Percentiles rank a stretch among this genome's conserved stretches.
phyloP scores from a whole-genome alignment of 768 basidiomycete genomes.

The Lentinula lateritia region DNA sequence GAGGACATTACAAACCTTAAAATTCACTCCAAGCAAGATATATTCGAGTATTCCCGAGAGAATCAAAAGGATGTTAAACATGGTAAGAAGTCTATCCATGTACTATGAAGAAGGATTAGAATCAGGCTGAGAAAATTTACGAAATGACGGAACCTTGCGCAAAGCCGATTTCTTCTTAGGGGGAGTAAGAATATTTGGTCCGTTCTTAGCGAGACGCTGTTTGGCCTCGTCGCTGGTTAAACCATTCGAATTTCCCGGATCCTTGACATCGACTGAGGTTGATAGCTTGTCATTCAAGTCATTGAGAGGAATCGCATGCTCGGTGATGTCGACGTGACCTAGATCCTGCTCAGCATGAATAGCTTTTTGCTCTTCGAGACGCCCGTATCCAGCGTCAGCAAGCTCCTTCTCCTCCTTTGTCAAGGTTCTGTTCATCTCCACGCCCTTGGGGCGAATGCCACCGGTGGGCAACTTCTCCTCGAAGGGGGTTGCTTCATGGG shows the following conservation, averaged over 20 bases:
- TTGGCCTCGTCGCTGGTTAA: constrained; percentile 49
- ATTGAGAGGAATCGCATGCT: constrained; percentile 43
- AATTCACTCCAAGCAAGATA: constrained; percentile 55
- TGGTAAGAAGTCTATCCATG: constrained; percentile 52
- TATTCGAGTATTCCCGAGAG: constrained; percentile 64
- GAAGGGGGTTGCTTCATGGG: constrained; percentile 26
- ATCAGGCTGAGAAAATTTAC: constrained; percentile 6
- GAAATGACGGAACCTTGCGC: constrained; percentile 41
- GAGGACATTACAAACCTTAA: constrained; percentile 33
- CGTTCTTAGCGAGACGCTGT: constrained; percentile 48
- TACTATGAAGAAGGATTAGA: constrained; percentile 35
- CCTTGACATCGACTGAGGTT: constrained; percentile 48
- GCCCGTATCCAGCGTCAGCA: constrained; percentile 64
- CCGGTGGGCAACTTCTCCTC: constrained; percentile 31
- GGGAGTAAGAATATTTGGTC: constrained; percentile 59
- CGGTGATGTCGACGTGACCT: constrained; percentile 50
- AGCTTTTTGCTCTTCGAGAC: constrained; percentile 42
- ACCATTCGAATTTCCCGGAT: constrained; percentile 45
- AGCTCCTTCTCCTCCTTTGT: constrained; percentile 66
- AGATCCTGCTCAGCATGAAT: constrained; percentile 24
- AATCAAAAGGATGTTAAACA: constrained; percentile 66
- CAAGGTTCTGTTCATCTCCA: constrained; percentile 56
- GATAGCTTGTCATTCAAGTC: constrained; percentile 34
- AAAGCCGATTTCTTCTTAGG: constrained; percentile 63
- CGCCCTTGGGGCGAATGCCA: constrained; percentile 41